Evolutionary conservation across 2,329 filamentous ascomycete genomes (phyloP), one percentile per base, ranked within the genome.

Genomic region (Nothopassalora personata): DNA sequence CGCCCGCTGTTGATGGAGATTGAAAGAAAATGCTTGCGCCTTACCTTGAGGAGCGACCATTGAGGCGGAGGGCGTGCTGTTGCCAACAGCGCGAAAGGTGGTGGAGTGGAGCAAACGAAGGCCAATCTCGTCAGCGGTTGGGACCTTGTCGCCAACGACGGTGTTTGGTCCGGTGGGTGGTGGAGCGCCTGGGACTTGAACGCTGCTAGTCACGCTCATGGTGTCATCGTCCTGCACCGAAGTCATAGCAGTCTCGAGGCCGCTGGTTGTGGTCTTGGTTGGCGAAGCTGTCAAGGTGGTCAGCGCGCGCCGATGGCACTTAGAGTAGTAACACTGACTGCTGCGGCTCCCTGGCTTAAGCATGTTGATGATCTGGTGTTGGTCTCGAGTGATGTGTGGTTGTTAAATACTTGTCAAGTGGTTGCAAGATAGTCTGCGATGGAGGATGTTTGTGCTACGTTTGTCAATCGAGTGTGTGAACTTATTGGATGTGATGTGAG

Each of bases 161-260:
- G 60, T 64, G 53, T 60, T 57, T 27, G 55, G 55, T 30, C 57
- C 60, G 6, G 62, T 62, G 19, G 53, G 60, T 33, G 56, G 55
- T 18, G 60, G 62, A 2, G 57, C 62, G 18, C 39, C 27, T 39
- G 62, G 62, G 3, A 52, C 23, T 23, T 49, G 52, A 48, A 54
- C 13, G 46, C 46, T 54, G 4, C 57, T 54, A 7, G 56, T 49
- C 33, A 58, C 46, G 27, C 53, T 43, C 31, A 27, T 31, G 6
- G 34, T 33, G 33, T 50, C 60, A 27, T 53, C 45, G 39, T 57
- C 50, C 39, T n/a, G 13, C 13, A n/a, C 13, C n/a, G 39, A 43
- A 11, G 46, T 28, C 46, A 53, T 54, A 54, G 56, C 56, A 15
- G 62, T 53, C 9, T 54, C 60, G 58, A 50, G 49, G 13, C 53